phyloP scores from a whole-genome alignment of 306 rosid species.

The Ammopiptanthus mongolicus region DNA sequence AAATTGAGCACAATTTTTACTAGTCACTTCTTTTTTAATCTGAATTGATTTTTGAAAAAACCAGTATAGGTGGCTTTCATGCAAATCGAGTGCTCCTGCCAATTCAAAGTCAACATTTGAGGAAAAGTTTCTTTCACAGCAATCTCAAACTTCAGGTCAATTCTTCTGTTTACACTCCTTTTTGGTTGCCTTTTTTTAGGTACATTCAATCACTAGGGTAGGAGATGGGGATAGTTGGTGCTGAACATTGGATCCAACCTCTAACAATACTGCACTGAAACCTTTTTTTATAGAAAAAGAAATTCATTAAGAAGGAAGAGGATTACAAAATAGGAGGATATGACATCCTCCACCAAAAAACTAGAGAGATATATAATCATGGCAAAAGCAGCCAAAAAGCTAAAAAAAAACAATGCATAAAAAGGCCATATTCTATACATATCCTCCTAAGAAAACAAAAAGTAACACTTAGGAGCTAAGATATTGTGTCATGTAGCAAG shows the following conservation, averaged over 20 bases:
- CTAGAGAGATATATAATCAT: too few species aligned
- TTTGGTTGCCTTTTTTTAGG: neutral
- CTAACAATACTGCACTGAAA: neutral
- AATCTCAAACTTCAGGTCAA: conserved; percentile 90
- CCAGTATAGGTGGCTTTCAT: conserved; percentile 99
- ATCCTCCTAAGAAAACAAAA: too few species aligned
- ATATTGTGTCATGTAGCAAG: too few species aligned
- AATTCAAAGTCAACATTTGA: conserved; percentile 74
- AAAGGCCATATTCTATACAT: too few species aligned
- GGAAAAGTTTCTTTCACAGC: conserved; percentile 94
- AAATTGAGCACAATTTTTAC: conserved; percentile 15
- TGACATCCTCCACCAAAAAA: too few species aligned
- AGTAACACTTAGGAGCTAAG: too few species aligned
- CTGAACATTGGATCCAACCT: neutral
- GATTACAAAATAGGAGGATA: too few species aligned
- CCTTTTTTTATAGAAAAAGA: neutral
- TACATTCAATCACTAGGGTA: neutral
- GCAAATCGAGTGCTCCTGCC: conserved; percentile 60
- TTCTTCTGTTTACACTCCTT: conserved; percentile 14
- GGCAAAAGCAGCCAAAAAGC: too few species aligned
- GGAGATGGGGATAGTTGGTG: neutral
- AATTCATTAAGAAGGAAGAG: too few species aligned
- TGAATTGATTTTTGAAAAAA: conserved; percentile 33
- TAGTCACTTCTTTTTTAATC: conserved; percentile 14
- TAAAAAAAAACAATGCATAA: too few species aligned